These are phyloP conservation scores for Cladosporium sp. DNA, from an alignment of 2,329 filamentous ascomycete genomes.

Conservation along the genomic window DNA sequence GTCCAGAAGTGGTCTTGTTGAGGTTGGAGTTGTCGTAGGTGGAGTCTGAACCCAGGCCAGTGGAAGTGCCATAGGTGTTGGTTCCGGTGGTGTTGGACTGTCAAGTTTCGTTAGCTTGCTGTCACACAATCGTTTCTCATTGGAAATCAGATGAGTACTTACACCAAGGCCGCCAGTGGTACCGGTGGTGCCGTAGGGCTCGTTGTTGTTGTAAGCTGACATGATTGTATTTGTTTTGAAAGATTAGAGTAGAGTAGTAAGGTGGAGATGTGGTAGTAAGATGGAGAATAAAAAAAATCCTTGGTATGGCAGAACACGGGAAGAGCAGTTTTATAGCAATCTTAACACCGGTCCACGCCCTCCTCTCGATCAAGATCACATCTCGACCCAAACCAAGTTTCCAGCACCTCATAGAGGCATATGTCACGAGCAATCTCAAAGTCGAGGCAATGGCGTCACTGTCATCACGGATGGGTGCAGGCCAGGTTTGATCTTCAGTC, in stretches of 20 bases:
- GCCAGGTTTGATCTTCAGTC: conserved; percentile 10
- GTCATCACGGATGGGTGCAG: not conserved
- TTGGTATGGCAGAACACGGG: not conserved
- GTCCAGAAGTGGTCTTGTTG: conserved; percentile 20
- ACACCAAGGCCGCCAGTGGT: conserved; percentile 14
- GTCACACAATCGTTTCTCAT: not conserved
- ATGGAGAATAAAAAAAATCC: conserved; percentile 1
- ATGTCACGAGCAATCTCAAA: conserved; percentile 15
- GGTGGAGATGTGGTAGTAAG: not conserved
- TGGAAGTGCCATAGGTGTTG: conserved; percentile 10
- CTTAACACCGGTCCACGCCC: not conserved
- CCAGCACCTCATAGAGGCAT: not conserved
- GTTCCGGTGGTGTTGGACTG: conserved; percentile 7
- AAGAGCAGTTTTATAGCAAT: conserved; percentile 5
- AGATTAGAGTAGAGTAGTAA: not conserved
- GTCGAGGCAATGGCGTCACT: conserved; percentile 10
- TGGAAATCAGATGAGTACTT: not conserved
- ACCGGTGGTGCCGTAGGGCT: not conserved
- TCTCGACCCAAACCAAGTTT: conserved; percentile 11
- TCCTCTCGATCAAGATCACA: not conserved
- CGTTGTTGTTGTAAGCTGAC: conserved; percentile 19
- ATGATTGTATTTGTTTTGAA: conserved; percentile 7
- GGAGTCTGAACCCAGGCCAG: conserved; percentile 5
- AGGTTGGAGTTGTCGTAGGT: not conserved
- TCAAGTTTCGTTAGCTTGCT: not conserved